Evolutionary conservation across 2,329 filamentous ascomycete genomes (phyloP).

Genomic region (Exophiala oligosperma): DNA sequence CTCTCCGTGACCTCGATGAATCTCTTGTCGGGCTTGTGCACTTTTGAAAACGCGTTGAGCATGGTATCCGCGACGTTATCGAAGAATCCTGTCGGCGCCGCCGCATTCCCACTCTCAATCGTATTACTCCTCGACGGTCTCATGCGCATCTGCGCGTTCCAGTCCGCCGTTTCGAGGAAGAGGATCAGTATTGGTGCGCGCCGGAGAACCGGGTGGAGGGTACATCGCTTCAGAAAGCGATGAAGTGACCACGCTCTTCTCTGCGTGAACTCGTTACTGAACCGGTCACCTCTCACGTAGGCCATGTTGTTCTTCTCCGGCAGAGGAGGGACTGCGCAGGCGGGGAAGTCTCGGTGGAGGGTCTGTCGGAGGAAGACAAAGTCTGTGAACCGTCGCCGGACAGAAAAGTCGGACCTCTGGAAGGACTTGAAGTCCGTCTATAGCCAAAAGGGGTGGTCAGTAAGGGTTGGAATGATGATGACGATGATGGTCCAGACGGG

Average conservation of each 20-base stretch:
- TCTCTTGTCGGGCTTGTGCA: conserved; percentile 89
- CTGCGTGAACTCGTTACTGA: conserved; percentile 87
- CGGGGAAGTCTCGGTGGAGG: conserved; percentile 81
- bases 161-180: conserved; percentile 90
- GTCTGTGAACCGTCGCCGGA: conserved; percentile 93
- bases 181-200: conserved; percentile 78
- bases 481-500: background rate
- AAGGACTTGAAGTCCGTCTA: conserved; percentile 95
- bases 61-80: conserved; percentile 95
- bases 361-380: conserved; percentile 96
- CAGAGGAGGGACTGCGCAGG: conserved; percentile 87
- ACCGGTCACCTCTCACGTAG: conserved; percentile 94
- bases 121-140: conserved; percentile 66
- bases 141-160: conserved; percentile 92
- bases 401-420: conserved; percentile 73
- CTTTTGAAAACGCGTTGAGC: conserved; percentile 95
- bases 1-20: conserved; percentile 94
- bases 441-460: conserved; percentile 4
- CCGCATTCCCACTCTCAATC: conserved; percentile 42
- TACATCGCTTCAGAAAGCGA: conserved; percentile 82
- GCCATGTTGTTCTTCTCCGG: conserved; percentile 99
- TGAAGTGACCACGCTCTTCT: conserved; percentile 87
- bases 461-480: background rate
- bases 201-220: conserved; percentile 85
- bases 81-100: conserved; percentile 67